These are phyloP conservation scores for Phytopythium sindhum DNA, from an alignment of 352 stramenopile species.

Conservation along the genomic window DNA sequence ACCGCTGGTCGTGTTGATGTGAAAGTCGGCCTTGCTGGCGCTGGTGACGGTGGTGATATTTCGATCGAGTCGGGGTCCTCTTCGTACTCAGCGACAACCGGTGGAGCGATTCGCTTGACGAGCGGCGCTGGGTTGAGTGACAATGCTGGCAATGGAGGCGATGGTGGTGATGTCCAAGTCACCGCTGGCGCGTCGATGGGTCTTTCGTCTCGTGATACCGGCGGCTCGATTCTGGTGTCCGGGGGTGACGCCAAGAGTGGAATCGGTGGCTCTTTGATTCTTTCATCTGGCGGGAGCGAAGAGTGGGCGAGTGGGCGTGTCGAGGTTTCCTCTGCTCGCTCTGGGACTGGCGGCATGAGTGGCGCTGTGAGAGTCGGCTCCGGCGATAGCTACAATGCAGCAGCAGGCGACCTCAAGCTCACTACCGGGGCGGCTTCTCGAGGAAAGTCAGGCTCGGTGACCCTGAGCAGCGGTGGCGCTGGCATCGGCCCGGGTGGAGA, in stretches of 20 bases:
- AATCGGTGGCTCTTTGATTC: constrained; percentile 38
- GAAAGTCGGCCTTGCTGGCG: constrained; percentile 33
- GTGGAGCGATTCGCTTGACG: constrained; percentile 41
- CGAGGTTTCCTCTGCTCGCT: constrained; percentile 46
- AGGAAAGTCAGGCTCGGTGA: constrained; percentile 60
- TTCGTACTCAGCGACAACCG: constrained; percentile 39
- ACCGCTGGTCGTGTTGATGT: constrained; percentile 36
- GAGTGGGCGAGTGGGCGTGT: constrained; percentile 50
- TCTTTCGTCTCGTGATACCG: constrained; percentile 46
- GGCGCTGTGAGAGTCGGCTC: constrained; percentile 45
- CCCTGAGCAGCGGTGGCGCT: constrained; percentile 48
- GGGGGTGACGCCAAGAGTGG: constrained; percentile 51
- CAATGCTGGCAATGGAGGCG: constrained; percentile 67
- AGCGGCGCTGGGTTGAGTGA: constrained; percentile 57
- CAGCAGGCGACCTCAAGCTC: constrained; percentile 35
- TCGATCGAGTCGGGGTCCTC: constrained; percentile 47
- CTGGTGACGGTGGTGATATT: constrained; percentile 52
- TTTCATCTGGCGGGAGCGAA: constrained; percentile 47
- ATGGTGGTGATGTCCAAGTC: constrained; percentile 52
- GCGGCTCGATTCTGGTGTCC: constrained; percentile 43
- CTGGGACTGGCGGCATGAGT: constrained; percentile 51
- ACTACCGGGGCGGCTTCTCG: constrained; percentile 43
- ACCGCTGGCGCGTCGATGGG: constrained; percentile 50
- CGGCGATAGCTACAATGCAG: constrained; percentile 36
- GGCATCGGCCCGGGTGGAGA: constrained; percentile 59